Evolutionary conservation across 2,329 filamentous ascomycete species (phyloP).

Genomic region (Fusarium chuoi): DNA sequence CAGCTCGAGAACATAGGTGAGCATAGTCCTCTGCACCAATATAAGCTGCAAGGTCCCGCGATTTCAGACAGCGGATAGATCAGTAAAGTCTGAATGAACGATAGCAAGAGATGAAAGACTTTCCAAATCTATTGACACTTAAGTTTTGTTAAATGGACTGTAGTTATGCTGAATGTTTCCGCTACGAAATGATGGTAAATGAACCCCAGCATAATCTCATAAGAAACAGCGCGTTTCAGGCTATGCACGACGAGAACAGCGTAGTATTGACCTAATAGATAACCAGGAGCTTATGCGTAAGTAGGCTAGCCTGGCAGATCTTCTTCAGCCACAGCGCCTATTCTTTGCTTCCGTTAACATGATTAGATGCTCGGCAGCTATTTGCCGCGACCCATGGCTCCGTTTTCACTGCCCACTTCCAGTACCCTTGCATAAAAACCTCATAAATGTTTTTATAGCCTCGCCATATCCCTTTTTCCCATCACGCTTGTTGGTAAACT

Average conservation of each 20-base stretch:
- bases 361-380: not conserved
- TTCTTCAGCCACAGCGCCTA: not conserved
- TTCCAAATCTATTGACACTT: too few relatives aligned
- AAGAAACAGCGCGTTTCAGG: not conserved
- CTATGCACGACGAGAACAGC: not conserved
- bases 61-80: too few relatives aligned
- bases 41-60: not conserved
- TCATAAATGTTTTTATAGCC: not conserved
- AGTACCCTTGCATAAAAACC: not conserved
- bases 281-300: not conserved
- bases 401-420: not conserved
- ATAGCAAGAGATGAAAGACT: too few relatives aligned
- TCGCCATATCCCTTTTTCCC: accelerated
- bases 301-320: not conserved
- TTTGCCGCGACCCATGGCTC: not conserved
- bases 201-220: not conserved
- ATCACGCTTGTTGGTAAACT: accelerated
- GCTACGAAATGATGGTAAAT: not conserved
- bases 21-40: not conserved
- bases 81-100: too few relatives aligned
- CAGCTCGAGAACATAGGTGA: not conserved
- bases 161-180: not conserved
- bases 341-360: not conserved
- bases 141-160: too few relatives aligned
- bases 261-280: not conserved